Evolutionary conservation across 2,329 filamentous ascomycete genomes (phyloP).

Genomic region (Trichoderma brevicompactum): DNA sequence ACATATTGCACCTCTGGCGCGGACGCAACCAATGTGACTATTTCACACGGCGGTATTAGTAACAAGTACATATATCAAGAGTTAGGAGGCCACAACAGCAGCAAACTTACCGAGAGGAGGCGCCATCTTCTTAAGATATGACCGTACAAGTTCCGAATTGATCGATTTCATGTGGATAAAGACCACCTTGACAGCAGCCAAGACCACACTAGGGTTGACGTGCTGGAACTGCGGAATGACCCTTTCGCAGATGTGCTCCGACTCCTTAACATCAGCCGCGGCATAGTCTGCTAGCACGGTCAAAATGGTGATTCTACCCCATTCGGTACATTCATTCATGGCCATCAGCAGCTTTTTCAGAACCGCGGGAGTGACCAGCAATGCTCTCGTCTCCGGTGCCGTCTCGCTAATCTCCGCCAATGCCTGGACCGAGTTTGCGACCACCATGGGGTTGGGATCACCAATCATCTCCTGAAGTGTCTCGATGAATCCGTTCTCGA

Average conservation of each 20-base stretch:
- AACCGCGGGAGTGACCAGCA: conserved; percentile 79
- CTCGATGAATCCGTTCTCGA: conserved; percentile 96
- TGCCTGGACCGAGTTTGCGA: conserved; percentile 95
- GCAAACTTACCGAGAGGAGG: conserved; percentile 75
- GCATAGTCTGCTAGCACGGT: conserved; percentile 88
- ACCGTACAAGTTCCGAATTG: conserved; percentile 75
- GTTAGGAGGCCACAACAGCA: not conserved
- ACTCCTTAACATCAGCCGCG: conserved; percentile 86
- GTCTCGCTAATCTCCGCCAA: conserved; percentile 89
- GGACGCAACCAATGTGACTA: conserved; percentile 93
- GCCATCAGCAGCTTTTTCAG: conserved; percentile 97
- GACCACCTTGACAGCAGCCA: conserved; percentile 97
- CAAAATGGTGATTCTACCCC: conserved; percentile 93
- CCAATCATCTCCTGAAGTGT: conserved; percentile 93
- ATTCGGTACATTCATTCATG: conserved; percentile 97
- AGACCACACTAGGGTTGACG: conserved; percentile 93
- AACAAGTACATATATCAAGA: not conserved
- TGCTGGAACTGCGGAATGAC: conserved; percentile 98
- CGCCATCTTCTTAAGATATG: conserved; percentile 98
- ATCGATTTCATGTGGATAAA: conserved; percentile 94
- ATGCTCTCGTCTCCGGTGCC: conserved; percentile 85
- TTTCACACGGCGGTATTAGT: conserved; percentile 4
- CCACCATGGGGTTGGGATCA: conserved; percentile 98
- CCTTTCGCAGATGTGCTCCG: conserved; percentile 96
- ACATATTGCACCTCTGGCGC: conserved; percentile 98